phyloP scores from a whole-genome alignment of 2,329 filamentous ascomycete species.

The Mycosphaerelloides madeirae region DNA sequence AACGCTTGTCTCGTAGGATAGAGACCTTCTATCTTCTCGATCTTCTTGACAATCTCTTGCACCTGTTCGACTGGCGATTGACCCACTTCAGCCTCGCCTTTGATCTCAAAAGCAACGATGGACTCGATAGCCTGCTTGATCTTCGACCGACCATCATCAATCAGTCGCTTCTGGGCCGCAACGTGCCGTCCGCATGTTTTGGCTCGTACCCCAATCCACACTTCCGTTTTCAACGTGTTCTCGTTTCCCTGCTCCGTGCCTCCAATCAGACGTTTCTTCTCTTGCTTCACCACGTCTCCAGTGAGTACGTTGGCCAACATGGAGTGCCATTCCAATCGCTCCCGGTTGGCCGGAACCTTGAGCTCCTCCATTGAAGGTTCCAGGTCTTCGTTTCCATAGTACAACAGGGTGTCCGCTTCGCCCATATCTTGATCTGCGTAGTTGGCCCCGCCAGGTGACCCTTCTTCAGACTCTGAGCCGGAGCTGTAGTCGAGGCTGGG shows the following conservation, averaged over 20 bases:
- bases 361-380: slow-evolving; percentile 87
- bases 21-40: slow-evolving; percentile 79
- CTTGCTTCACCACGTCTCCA: slow-evolving; percentile 93
- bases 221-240: slow-evolving; percentile 61
- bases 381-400: slow-evolving; percentile 83
- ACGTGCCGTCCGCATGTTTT: slow-evolving; percentile 78
- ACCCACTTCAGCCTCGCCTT: slow-evolving; percentile 85
- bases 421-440: slow-evolving; percentile 78
- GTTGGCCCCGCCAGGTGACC: slow-evolving; percentile 79
- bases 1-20: slow-evolving; percentile 78
- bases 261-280: slow-evolving; percentile 91
- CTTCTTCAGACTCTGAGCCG: slow-evolving; percentile 84
- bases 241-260: slow-evolving; percentile 69
- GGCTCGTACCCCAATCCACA: slow-evolving; percentile 86
- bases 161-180: slow-evolving; percentile 76
- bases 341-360: slow-evolving; percentile 78
- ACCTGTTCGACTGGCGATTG: slow-evolving; percentile 87
- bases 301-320: slow-evolving; percentile 96
- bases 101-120: slow-evolving; percentile 89
- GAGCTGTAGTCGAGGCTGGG: slow-evolving; percentile 62
- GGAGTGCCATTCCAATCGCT: slow-evolving; percentile 93
- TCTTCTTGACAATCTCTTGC: slow-evolving; percentile 79
- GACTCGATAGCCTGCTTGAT: slow-evolving; percentile 75
- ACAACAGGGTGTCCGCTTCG: slow-evolving; percentile 88
- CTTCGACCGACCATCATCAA: slow-evolving; percentile 74